phyloP scores from a whole-genome alignment of 139 green algal genomes.

The Chlorella sorokiniana region DNA sequence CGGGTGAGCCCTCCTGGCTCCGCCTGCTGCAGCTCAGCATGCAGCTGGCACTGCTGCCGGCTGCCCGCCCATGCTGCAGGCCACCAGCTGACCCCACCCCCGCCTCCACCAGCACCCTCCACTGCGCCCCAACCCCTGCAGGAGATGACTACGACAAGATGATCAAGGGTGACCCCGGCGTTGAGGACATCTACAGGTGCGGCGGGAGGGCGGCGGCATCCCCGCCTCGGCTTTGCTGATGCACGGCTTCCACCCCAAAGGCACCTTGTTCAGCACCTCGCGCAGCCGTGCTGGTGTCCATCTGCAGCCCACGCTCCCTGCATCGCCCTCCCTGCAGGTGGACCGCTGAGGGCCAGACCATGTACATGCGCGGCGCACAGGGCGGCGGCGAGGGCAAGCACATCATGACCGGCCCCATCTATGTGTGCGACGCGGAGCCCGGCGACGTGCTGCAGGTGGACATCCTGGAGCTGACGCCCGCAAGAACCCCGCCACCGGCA shows the following conservation, averaged over 20 bases:
- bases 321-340: neutral
- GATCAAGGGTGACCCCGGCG: constrained; percentile 63
- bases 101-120: too few species aligned
- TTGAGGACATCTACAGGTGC: constrained; percentile 71
- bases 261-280: too few species aligned
- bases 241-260: too few species aligned
- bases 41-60: too few species aligned
- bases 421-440: constrained; percentile 55
- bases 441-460: constrained; percentile 69
- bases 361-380: constrained; percentile 42
- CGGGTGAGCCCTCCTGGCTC: constrained; percentile 28
- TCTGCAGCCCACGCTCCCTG: too few species aligned
- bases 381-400: constrained; percentile 67
- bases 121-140: too few species aligned
- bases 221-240: too few species aligned
- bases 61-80: too few species aligned
- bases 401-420: constrained; percentile 63
- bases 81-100: too few species aligned
- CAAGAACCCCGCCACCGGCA: constrained; percentile 59
- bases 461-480: constrained; percentile 60
- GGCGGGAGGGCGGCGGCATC: too few species aligned
- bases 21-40: too few species aligned
- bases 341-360: constrained; percentile 19
- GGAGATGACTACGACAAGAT: constrained; percentile 71
- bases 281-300: too few species aligned